Base-by-base conservation (phyloP, 352 stramenopile genomes). In the Globisporangium paroecandrum region DNA sequence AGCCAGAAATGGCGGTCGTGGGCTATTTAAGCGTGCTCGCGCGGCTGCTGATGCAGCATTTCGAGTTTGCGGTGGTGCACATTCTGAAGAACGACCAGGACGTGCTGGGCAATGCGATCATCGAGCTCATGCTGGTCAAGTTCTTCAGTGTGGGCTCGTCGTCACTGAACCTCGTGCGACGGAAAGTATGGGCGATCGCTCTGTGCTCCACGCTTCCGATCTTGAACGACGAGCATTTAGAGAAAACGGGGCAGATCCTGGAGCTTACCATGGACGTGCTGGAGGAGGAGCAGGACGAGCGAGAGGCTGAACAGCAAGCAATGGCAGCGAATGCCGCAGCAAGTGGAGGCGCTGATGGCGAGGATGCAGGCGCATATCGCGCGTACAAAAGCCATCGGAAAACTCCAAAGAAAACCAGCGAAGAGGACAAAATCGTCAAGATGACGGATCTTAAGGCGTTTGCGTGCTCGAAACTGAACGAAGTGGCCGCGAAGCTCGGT, bases 71-170 rank as follows among this genome's bases (percentile, higher is more conserved):
- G 2, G 53, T 91, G 32, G 73, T 77, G 20, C 67, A 82, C 12
- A 32, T 91, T 43, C 64, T 94, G 4, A 41, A 69, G 7, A 76
- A 70, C 29, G 76, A 91, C 58, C 46, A 73, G 2, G 56, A 55
- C 0, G 71, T 73, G 27, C 56, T 96, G 36, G 53, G 78, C 1
- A 53, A 62, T 41, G 47, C 76, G 49, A 32, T 90, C 8, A 62
- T 92, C 7, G 79, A 93, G 54, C 59, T 79, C 18, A 84, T 93
- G 79, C 72, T 96, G 12, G 68, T 72, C 54, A 77, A 93, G 66
- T 94, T 90, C 62, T 94, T 91, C 65, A 86, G 73, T 20, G 75
- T 93, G 3, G 81, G 81, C 0, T 80, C 79, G 5, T 82, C 82
- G 54, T 87, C 83, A 18, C 69, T 94, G 68, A 78, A 78, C 0